Evolutionary conservation across 306 rosid genomes (phyloP).

Genomic region (Medicago ruthenica): DNA sequence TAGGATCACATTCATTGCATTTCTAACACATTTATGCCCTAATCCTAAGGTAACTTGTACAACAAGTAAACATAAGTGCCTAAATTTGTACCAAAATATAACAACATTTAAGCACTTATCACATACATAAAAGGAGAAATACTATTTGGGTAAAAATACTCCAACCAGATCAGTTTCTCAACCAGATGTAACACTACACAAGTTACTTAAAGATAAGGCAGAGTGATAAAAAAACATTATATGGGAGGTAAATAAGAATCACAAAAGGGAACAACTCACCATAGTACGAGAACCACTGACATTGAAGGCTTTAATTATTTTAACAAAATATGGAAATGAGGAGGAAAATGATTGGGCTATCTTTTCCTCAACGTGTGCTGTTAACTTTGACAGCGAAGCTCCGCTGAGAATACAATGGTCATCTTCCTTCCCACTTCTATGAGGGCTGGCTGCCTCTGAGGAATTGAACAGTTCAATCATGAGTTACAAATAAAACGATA

Average conservation of each 20-base stretch:
- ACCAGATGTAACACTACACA: conserved; percentile 22
- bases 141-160: not conserved
- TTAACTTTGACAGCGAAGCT: conserved; percentile 54
- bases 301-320: conserved; percentile 92
- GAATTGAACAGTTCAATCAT: conserved; percentile 46
- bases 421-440: conserved; percentile 58
- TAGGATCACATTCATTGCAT: too few relatives aligned
- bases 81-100: too few relatives aligned
- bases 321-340: conserved; percentile 72
- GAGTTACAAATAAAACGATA: not conserved
- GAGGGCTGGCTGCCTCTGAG: conserved; percentile 56
- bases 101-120: too few relatives aligned
- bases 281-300: conserved; percentile 84
- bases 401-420: conserved; percentile 47
- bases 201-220: conserved; percentile 19
- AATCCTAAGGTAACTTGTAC: too few relatives aligned
- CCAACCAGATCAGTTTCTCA: conserved; percentile 5
- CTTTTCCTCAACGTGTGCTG: conserved; percentile 65
- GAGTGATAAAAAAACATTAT: conserved; percentile 22
- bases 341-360: conserved; percentile 79
- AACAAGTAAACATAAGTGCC: too few relatives aligned
- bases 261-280: conserved; percentile 63
- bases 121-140: not conserved
- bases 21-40: too few relatives aligned
- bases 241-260: conserved; percentile 29